Conservation (phyloP, 2,329 filamentous ascomycete species). For the Penicillium glabrum region DNA sequence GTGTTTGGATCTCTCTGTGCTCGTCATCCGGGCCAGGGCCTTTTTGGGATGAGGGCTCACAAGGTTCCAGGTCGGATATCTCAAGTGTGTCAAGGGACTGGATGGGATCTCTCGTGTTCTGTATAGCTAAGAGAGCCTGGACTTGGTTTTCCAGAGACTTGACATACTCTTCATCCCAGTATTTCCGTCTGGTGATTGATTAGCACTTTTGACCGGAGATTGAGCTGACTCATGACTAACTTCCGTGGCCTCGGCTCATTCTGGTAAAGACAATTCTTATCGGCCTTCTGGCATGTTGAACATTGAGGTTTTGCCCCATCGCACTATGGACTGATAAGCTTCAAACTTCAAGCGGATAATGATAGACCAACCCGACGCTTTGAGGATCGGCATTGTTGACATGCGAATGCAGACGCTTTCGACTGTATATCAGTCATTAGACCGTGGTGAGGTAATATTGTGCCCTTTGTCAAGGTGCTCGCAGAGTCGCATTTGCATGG, state of each 20-base stretch:
- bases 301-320: slow-evolving; percentile 4
- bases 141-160: slow-evolving; percentile 7
- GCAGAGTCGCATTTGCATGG: not conserved
- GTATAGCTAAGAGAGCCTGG: not conserved
- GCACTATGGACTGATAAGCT: not conserved
- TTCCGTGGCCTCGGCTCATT: not conserved
- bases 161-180: slow-evolving; percentile 8
- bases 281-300: not conserved
- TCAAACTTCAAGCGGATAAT: not conserved
- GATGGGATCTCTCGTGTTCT: not conserved
- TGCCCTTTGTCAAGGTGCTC: not conserved
- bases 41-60: not conserved
- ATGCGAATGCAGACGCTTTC: not conserved
- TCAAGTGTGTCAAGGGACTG: not conserved
- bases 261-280: slow-evolving; percentile 1
- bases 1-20: not conserved
- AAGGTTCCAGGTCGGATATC: not conserved
- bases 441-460: not conserved
- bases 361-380: slow-evolving; percentile 2
- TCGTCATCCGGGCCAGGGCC: not conserved
- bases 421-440: not conserved
- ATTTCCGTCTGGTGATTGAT: slow-evolving; percentile 3
- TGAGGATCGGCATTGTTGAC: slow-evolving; percentile 5
- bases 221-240: not conserved
- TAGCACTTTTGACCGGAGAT: not conserved